phyloP scores from a whole-genome alignment of 1,139 yeast species.

The Arxiozyma slooffiae region DNA sequence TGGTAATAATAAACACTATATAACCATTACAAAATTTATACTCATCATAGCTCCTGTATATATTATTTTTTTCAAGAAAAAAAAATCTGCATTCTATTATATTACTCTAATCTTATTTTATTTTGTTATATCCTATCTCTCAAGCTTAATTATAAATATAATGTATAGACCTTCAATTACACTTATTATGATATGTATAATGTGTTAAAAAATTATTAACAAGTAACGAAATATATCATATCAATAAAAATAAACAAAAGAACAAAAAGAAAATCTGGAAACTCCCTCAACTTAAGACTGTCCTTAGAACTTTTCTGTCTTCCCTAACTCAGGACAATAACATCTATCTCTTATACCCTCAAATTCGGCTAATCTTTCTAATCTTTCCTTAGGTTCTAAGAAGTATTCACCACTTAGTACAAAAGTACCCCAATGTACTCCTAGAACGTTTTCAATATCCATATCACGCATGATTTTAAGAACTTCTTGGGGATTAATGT shows the following conservation, averaged over 20 bases:
- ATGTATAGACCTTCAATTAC: not conserved
- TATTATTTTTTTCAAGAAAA: no score
- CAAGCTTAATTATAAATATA: not conserved
- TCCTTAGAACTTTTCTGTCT: constrained; percentile 40
- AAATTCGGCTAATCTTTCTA: constrained; percentile 34
- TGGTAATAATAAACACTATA: no score
- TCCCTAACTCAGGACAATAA: constrained; percentile 46
- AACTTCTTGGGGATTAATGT: constrained; percentile 74
- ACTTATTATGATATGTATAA: no score
- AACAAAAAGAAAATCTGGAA: not conserved
- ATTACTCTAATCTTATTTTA: not conserved
- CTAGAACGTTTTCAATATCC: constrained; percentile 55
- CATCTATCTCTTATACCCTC: constrained; percentile 32
- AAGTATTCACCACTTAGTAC: constrained; percentile 80
- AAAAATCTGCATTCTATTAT: no score
- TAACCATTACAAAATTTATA: not conserved
- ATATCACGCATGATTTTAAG: constrained; percentile 56
- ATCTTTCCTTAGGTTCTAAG: constrained; percentile 60
- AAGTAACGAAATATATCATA: no score
- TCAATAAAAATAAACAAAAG: not conserved
- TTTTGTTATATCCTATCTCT: not conserved
- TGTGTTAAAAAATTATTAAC: not conserved
- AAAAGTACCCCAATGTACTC: constrained; percentile 96
- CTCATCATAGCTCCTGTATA: not conserved
- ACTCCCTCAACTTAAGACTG: not conserved